Conservation (phyloP, 345 rosid genomes). For the Capsella bursapastoris region DNA sequence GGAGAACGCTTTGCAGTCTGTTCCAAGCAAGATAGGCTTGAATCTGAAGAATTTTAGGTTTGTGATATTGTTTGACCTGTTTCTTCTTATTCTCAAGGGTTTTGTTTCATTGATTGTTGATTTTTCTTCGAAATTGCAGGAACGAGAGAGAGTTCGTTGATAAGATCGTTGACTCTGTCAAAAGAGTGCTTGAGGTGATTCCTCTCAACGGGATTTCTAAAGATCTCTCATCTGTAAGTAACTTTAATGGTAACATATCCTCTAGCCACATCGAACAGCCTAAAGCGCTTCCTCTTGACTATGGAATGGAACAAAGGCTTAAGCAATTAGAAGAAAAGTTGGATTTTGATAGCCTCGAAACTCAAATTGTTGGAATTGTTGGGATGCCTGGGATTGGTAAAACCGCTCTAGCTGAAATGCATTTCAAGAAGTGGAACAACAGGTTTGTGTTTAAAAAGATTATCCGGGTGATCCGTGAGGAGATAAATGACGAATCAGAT, state of each 20-base stretch:
- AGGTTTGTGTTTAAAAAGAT: background rate
- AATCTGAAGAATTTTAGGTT: background rate
- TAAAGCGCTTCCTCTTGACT: background rate
- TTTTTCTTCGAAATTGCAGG: background rate
- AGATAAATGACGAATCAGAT: background rate
- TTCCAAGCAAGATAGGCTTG: slow-evolving; percentile 18
- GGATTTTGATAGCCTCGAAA: background rate
- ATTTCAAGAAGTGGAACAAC: background rate
- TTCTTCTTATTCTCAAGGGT: too few relatives aligned
- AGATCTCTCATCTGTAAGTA: background rate
- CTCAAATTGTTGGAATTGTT: slow-evolving; percentile 11
- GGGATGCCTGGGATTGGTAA: slow-evolving; percentile 25
- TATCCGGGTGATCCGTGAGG: background rate
- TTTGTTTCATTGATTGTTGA: background rate
- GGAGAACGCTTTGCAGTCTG: slow-evolving; percentile 8
- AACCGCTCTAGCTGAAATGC: background rate
- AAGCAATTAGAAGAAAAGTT: background rate
- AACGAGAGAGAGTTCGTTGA: background rate
- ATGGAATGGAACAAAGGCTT: background rate
- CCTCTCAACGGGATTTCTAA: background rate
- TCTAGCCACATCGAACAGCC: background rate
- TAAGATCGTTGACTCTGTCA: background rate
- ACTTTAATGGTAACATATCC: background rate
- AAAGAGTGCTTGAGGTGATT: background rate
- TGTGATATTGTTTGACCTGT: background rate